Percentiles rank a stretch among this genome's conserved stretches.
Evolutionary conservation across 306 rosid species (phyloP).

Genomic region (Cicer arietinum): DNA sequence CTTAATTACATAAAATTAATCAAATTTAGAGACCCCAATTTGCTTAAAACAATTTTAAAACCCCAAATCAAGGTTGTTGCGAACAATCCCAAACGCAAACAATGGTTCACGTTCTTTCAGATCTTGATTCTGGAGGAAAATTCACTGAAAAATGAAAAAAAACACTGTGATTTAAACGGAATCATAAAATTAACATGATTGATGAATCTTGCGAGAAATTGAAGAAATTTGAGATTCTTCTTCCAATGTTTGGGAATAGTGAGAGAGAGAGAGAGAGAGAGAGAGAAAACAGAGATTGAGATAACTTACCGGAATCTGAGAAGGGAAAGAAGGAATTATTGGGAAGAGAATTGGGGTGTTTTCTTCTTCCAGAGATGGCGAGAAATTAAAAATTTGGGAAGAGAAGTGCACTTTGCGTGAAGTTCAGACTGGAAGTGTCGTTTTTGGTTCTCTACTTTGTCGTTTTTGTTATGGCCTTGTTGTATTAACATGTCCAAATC

Average conservation of each 20-base stretch:
- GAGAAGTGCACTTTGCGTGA: constrained; percentile 22
- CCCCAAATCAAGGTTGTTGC: constrained; percentile 41
- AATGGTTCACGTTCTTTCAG: constrained; percentile 39
- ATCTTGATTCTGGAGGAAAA: constrained; percentile 53
- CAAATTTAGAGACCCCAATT: constrained; percentile 35
- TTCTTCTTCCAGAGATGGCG: constrained; percentile 24
- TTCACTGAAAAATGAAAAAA: constrained; percentile 22
- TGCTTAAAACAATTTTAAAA: constrained; percentile 39
- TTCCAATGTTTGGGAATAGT: constrained; percentile 19
- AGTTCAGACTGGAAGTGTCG: constrained; percentile 34
- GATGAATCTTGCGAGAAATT: constrained; percentile 32
- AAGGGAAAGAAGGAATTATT: not conserved
- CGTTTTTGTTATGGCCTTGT: constrained; percentile 17
- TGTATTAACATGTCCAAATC: too few relatives aligned
- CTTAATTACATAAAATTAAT: constrained; percentile 13
- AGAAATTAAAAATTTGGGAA: constrained; percentile 13
- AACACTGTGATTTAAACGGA: constrained; percentile 6
- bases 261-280: not conserved
- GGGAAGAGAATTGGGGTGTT: constrained; percentile 32
- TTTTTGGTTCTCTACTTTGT: constrained; percentile 17
- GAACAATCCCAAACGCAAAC: constrained; percentile 36
- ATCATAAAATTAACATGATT: constrained; percentile 12
- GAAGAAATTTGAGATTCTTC: not conserved
- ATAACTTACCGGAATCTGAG: constrained; percentile 22
- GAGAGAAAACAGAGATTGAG: not conserved